A percentile compares a stretch with the other conserved stretches of the same genome.
phyloP scores from a whole-genome alignment of 345 rosid genomes.

The Eucalyptus curtisii region DNA sequence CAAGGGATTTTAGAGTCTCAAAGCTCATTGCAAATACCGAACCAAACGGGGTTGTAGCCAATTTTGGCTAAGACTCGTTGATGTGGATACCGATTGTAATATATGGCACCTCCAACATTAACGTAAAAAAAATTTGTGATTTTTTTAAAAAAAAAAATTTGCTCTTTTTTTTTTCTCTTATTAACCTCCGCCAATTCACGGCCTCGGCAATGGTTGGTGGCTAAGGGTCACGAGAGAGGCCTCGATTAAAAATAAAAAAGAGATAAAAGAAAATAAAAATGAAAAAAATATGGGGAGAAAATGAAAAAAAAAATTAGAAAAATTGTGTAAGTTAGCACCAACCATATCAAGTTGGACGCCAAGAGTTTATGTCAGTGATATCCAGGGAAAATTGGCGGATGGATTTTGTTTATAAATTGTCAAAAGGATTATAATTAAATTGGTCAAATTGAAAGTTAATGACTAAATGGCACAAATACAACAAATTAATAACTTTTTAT shows the following conservation, averaged over 20 bases:
- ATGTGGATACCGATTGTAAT: background rate
- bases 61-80: background rate
- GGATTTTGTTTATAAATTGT: background rate
- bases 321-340: accelerated
- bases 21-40: accelerated
- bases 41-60: accelerated
- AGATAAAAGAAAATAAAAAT: accelerated
- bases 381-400: background rate
- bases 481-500: background rate
- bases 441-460: background rate
- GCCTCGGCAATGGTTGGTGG: background rate
- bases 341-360: accelerated
- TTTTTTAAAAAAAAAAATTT: too few species aligned
- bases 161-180: background rate
- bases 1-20: too few species aligned
- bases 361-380: background rate
- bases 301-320: background rate
- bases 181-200: accelerated
- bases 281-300: background rate
- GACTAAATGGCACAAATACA: background rate
- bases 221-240: background rate
- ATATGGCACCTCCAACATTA: accelerated
- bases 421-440: background rate
- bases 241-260: background rate
- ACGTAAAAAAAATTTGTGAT: accelerated